Conservation (phyloP, 768 basidiomycete species). For the Kwoniella mangroviensis region DNA sequence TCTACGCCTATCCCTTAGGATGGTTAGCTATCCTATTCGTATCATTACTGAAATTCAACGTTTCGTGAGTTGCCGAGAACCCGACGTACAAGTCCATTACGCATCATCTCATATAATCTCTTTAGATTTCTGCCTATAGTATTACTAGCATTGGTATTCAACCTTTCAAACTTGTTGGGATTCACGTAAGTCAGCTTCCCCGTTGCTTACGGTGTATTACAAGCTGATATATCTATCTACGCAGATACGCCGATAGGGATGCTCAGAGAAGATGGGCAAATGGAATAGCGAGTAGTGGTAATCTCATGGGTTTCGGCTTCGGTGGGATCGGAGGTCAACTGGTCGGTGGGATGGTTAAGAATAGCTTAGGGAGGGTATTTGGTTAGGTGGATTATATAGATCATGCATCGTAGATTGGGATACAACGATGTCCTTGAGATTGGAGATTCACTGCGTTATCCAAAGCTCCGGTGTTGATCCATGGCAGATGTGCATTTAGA, state of each 20-base stretch:
- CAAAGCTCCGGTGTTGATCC: too few relatives aligned
- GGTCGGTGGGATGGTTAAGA: slow-evolving; percentile 78
- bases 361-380: slow-evolving; percentile 77
- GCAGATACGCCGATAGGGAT: slow-evolving; percentile 66
- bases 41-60: slow-evolving; percentile 82
- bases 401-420: neutral
- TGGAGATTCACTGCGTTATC: neutral
- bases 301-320: slow-evolving; percentile 72
- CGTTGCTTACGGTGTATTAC: neutral
- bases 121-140: slow-evolving; percentile 92
- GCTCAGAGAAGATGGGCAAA: slow-evolving; percentile 91
- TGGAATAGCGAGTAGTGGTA: slow-evolving; percentile 69
- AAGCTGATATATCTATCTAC: neutral
- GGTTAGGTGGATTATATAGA: slow-evolving; percentile 51
- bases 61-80: slow-evolving; percentile 67
- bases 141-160: slow-evolving; percentile 90
- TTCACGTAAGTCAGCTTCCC: slow-evolving; percentile 78
- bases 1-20: slow-evolving; percentile 84
- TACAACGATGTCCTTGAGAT: neutral
- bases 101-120: neutral
- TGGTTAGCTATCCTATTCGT: slow-evolving; percentile 88
- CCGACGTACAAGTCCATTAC: neutral
- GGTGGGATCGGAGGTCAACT: slow-evolving; percentile 80
- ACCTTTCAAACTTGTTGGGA: slow-evolving; percentile 90
- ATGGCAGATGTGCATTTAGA: too few relatives aligned